Evolutionary conservation across 2,329 filamentous ascomycete genomes (phyloP), one percentile per base, ranked within the genome.

Genomic region (Talaromyces islandicus): DNA sequence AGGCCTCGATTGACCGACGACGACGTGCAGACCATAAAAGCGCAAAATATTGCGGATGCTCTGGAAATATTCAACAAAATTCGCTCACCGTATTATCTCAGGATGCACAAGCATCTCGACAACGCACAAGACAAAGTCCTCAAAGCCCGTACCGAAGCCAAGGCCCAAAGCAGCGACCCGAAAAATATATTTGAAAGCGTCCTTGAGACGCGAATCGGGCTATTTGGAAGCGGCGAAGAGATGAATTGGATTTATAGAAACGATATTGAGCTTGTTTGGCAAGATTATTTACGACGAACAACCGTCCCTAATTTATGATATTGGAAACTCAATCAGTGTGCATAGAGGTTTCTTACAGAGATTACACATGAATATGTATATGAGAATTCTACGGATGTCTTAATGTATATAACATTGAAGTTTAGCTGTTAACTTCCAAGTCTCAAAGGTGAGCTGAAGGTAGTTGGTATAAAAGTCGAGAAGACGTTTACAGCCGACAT

Each of bases 191-290:
- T 73, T 41, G 69, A 75, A 57, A 64, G 65, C 6, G 63, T 61
- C 38, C 63, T 75, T 53, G 56, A 70, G 10, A 65, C 66, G 5
- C 73, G 69, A 50, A 62, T 75, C 17, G 67, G 68, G 24, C 61
- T 63, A 6, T 73, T 73, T 59, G 69, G 35, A 56, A n/a, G 71
- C 5, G 70, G 69, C 0, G 65, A 65, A 17, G 70, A 72, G 11
- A 69, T 78, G 64, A 64, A 69, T 10, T 78, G 77, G 71, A 77
- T 78, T 19, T 77, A 78, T 63, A 64, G 68, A n/a, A 76, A 78
- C 59, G 67, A 78, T 61, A 78, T 78, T 30, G 67, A 71, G 25
- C 75, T 68, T 19, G 69, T 72, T 1, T 77, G 73, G 74, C 60
- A 68, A 25, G 59, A 63, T 25, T 67, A 63, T 54, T 17, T 64